phyloP scores from a whole-genome alignment of 1,284 basidiomycete genomes.

The Malassezia sympodialis region DNA sequence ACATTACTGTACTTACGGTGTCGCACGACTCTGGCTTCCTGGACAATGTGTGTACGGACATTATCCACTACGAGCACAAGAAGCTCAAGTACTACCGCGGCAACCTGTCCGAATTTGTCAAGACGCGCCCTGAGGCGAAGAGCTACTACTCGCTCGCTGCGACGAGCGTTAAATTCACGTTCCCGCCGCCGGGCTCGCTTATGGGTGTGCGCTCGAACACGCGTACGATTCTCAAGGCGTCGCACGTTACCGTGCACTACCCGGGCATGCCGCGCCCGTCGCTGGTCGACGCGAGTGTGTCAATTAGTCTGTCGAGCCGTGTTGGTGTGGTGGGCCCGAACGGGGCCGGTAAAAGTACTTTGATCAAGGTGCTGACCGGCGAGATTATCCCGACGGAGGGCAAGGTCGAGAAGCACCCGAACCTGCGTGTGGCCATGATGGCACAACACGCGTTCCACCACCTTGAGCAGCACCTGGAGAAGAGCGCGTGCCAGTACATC shows the following conservation, averaged over 20 bases:
- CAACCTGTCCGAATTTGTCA: constrained; percentile 84
- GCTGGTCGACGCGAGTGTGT: constrained; percentile 78
- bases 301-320: constrained; percentile 65
- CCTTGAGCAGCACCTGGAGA: constrained; percentile 47
- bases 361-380: constrained; percentile 92
- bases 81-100: constrained; percentile 93
- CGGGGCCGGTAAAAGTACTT: constrained; percentile 58
- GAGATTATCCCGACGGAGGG: constrained; percentile 89
- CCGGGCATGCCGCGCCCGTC: constrained; percentile 74
- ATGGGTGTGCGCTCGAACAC: constrained; percentile 97
- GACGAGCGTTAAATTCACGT: constrained; percentile 87
- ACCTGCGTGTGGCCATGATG: constrained; percentile 90
- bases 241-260: constrained; percentile 87
- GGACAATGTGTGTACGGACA: constrained; percentile 92
- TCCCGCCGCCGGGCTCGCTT: constrained; percentile 88
- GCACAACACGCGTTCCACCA: constrained; percentile 64
- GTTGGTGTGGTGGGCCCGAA: constrained; percentile 50
- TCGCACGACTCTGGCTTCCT: constrained; percentile 98
- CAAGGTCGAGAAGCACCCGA: constrained; percentile 87
- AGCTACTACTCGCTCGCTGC: constrained; percentile 95
- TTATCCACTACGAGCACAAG: constrained; percentile 94
- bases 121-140: constrained; percentile 82
- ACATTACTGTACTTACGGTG: constrained; percentile 75
- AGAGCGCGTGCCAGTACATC: constrained; percentile 46
- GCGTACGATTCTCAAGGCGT: constrained; percentile 87